Evolutionary conservation across 441 rosid species (phyloP).

Genomic region (Croton laevigatus): DNA sequence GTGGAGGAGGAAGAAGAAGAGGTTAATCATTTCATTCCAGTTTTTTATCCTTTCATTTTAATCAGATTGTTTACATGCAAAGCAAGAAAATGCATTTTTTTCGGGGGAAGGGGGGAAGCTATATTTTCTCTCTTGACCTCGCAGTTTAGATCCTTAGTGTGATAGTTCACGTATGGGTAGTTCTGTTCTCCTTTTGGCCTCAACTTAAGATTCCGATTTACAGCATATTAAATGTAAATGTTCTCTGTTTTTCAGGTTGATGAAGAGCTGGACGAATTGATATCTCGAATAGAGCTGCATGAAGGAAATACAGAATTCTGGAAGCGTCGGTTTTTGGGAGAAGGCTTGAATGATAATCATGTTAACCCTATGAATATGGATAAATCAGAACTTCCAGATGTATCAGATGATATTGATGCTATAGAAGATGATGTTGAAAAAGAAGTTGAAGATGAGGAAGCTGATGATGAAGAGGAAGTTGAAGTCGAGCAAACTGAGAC

Average conservation of each 20-base stretch:
- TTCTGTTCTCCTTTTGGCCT: conserved; percentile 4
- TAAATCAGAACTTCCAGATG: conserved; percentile 44
- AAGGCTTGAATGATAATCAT: conserved; percentile 54
- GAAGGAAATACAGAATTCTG: conserved; percentile 98
- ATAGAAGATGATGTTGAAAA: conserved; percentile 55
- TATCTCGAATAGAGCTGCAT: conserved; percentile 75
- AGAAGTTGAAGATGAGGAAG: conserved; percentile 48
- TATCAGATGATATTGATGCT: conserved; percentile 40
- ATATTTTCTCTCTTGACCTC: not conserved
- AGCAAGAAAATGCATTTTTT: not conserved
- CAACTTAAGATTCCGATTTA: not conserved
- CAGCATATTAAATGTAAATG: not conserved
- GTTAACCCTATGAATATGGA: conserved; percentile 45
- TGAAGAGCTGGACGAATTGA: conserved; percentile 81
- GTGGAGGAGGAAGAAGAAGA: conserved; percentile 93
- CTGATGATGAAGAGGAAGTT: conserved; percentile 58
- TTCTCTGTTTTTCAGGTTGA: conserved; percentile 52
- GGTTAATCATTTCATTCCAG: conserved; percentile 38
- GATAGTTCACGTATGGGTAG: conserved; percentile 7
- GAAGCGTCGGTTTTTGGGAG: conserved; percentile 91
- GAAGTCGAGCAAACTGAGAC: conserved; percentile 60
- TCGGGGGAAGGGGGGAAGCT: not conserved
- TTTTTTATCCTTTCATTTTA: not conserved
- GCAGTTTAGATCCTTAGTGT: conserved; percentile 8
- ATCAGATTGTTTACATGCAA: not conserved